phyloP scores from a whole-genome alignment of 139 green algal species.

The Micractinium sp. region DNA sequence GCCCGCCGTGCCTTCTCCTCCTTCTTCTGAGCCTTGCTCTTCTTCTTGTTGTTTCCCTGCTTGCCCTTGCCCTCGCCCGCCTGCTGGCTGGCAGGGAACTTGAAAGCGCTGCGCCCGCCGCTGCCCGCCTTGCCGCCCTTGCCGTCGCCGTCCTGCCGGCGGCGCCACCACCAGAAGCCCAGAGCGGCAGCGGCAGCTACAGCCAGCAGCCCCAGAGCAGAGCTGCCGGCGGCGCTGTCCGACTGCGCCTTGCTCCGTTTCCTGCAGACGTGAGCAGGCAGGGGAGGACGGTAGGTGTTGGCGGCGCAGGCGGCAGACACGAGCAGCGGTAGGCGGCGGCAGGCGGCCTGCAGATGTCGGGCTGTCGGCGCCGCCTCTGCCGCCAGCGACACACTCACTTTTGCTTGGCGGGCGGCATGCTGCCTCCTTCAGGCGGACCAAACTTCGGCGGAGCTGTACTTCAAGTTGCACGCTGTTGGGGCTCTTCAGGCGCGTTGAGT shows the following conservation, averaged over 20 bases:
- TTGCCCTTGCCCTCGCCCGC: neutral
- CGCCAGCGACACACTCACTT: neutral
- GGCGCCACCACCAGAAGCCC: slow-evolving; percentile 25
- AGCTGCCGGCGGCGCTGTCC: neutral
- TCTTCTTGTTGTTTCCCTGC: slow-evolving; percentile 21
- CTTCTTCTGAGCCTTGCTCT: slow-evolving; percentile 17
- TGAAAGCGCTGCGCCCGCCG: slow-evolving; percentile 4
- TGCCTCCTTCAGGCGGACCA: too few relatives aligned
- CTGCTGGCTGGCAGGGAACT: slow-evolving; percentile 7
- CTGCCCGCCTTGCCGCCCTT: neutral
- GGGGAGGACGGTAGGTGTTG: too few relatives aligned
- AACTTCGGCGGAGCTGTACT: neutral
- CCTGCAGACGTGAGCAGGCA: neutral
- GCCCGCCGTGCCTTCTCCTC: slow-evolving; percentile 32
- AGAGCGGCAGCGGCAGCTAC: slow-evolving; percentile 1
- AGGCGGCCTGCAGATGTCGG: neutral
- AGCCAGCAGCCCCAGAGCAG: slow-evolving; percentile 4
- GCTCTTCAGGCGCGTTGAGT: neutral
- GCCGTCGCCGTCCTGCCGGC: neutral
- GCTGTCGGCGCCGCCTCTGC: neutral
- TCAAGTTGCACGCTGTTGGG: neutral
- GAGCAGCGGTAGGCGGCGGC: neutral
- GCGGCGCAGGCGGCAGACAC: neutral
- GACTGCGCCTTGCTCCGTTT: neutral
- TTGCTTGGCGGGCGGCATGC: neutral